These are phyloP conservation scores for Thelonectria blattea DNA, from an alignment of 2,329 filamentous ascomycete species.

Conservation along the genomic window DNA sequence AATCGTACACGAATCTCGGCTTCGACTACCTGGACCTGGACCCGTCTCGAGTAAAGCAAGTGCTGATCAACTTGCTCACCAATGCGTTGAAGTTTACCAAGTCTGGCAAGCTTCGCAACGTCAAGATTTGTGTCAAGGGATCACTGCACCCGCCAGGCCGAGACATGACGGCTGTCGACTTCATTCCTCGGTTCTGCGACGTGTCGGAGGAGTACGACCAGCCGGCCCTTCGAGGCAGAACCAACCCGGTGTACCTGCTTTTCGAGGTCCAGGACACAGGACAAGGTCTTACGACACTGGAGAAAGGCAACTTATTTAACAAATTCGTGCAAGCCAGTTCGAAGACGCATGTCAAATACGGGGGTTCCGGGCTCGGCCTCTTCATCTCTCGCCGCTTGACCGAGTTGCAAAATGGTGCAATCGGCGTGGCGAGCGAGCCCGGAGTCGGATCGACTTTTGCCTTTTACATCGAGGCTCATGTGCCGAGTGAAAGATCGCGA, in stretches of 20 bases:
- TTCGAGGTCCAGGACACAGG: constrained; percentile 82
- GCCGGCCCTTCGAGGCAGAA: constrained; percentile 38
- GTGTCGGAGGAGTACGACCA: constrained; percentile 48
- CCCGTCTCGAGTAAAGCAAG: constrained; percentile 76
- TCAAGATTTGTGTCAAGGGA: constrained; percentile 56
- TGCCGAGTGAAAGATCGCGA: constrained; percentile 48
- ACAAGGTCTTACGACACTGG: constrained; percentile 71
- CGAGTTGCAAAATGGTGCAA: constrained; percentile 80
- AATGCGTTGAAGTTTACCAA: constrained; percentile 86
- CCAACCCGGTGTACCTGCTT: constrained; percentile 66
- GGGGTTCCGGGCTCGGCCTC: constrained; percentile 77
- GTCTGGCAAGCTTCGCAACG: constrained; percentile 62
- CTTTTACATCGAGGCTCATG: constrained; percentile 71
- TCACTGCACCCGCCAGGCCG: constrained; percentile 47
- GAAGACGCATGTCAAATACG: constrained; percentile 78
- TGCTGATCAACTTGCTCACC: constrained; percentile 80
- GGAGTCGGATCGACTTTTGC: constrained; percentile 77
- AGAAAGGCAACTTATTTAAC: constrained; percentile 77
- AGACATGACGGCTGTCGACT: constrained; percentile 58
- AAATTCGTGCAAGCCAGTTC: constrained; percentile 80
- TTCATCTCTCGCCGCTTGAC: constrained; percentile 83
- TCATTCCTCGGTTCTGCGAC: constrained; percentile 63
- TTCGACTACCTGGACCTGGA: constrained; percentile 74
- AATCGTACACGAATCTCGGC: constrained; percentile 62
- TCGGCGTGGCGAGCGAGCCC: constrained; percentile 72